Evolutionary conservation across 257 asterid genomes (phyloP), one percentile per base, ranked within the genome.

Genomic region (Coffea canephora): DNA sequence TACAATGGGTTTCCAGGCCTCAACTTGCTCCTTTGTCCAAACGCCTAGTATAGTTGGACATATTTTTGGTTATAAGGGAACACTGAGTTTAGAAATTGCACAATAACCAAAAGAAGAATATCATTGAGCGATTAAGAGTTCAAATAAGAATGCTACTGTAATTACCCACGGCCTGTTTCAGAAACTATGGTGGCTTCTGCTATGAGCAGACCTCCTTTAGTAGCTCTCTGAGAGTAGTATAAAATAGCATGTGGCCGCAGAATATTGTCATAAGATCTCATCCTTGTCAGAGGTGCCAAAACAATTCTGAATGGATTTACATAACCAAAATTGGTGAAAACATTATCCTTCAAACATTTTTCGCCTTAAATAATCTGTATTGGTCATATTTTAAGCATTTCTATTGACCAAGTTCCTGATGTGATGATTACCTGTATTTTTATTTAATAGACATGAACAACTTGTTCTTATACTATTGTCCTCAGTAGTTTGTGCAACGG

Each of bases 231-330:
- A 0, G 94, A 80, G 86, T 89, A 93, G 50, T 91, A 89, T 82
- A 89, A 76, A 59, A 80, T 68, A 76, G 95, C 94, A 82, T 93
- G 96, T 12, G 89, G 91, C 79, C 89, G 97, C 34, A 95, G 96
- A 39, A 93, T 80, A 49, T 88, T 83, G 55, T 75, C 74, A 3
- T 70, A 89, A 5, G 97, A 90, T 82, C 95, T 86, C 75, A 84
- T 88, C 85, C 96, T 89, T 5, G 96, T 90, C 73, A 93, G 68
- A 3, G 57, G 57, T 52, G 57, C 57, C 57, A 91, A 45, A 59
- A 91, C 92, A 80, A 91, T 79, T 83, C 95, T 39, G 43, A 3
- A 39, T 39, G 5, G 43, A 39, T 39, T 39, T 39, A 4, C 43
- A 39, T 3, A 4, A 39, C 43, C 43, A 68, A 31, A 69, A 36